Conservation (phyloP, 192 early-diverging fungal species). For the Coemansia sp. region DNA sequence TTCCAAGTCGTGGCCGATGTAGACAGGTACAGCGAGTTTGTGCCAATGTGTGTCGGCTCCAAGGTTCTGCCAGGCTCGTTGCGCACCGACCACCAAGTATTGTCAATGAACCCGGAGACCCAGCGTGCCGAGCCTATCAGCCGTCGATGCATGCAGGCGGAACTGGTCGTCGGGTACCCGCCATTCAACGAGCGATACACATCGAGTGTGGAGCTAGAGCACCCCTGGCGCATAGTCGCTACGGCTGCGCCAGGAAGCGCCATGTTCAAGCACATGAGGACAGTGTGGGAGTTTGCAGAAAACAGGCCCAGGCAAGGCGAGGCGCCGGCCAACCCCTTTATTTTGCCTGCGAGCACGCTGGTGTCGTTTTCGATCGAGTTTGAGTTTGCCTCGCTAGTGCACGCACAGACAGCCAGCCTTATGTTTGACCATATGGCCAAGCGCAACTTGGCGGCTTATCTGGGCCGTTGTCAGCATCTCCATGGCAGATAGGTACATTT, state of each 20-base stretch:
- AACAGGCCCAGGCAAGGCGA: not conserved
- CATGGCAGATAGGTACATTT: constrained; percentile 19
- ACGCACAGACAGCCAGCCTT: constrained; percentile 73
- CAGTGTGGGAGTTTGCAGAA: constrained; percentile 37
- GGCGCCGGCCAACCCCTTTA: constrained; percentile 6
- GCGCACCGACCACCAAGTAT: constrained; percentile 5
- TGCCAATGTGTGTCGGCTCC: constrained; percentile 79
- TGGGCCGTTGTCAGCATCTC: constrained; percentile 29
- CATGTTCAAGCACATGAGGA: constrained; percentile 40
- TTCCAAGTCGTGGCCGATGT: constrained; percentile 82
- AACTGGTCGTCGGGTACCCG: constrained; percentile 79
- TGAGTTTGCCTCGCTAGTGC: constrained; percentile 76
- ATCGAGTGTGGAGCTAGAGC: constrained; percentile 68
- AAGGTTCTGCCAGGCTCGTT: constrained; percentile 35
- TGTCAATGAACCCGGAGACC: constrained; percentile 4
- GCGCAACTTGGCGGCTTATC: constrained; percentile 34
- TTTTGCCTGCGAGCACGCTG: constrained; percentile 4
- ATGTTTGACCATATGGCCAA: constrained; percentile 79
- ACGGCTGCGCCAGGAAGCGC: constrained; percentile 37
- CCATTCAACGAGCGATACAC: constrained; percentile 75
- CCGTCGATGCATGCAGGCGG: constrained; percentile 57
- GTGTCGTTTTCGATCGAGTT: constrained; percentile 78
- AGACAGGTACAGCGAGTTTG: constrained; percentile 73
- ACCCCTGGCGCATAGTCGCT: constrained; percentile 62
- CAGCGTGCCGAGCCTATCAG: not conserved